A percentile compares a stretch with the other conserved stretches of the same genome.
Evolutionary conservation across 441 rosid genomes (phyloP).

Genomic region (Sinapis alba): DNA sequence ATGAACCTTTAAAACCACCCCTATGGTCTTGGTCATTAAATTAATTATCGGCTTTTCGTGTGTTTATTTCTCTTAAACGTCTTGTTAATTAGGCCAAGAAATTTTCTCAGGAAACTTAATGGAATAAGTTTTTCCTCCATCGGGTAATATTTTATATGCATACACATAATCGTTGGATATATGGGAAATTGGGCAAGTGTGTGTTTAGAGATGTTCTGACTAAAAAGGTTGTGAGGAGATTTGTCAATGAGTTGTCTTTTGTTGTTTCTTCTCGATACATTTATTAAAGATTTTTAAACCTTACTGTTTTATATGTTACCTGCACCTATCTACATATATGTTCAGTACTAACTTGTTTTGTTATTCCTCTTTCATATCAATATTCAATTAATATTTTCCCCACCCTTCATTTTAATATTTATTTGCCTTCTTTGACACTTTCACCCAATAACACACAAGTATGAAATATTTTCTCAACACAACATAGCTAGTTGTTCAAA

Average conservation of each 20-base stretch:
- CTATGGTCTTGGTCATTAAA: conserved; percentile 13
- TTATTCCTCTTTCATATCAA: conserved; percentile 25
- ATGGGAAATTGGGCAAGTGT: conserved; percentile 36
- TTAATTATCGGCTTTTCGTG: conserved; percentile 16
- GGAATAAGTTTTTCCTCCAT: conserved; percentile 2
- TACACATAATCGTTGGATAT: conserved; percentile 6
- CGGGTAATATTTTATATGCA: conserved; percentile 17
- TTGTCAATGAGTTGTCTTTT: conserved; percentile 38
- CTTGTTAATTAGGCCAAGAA: conserved; percentile 1
- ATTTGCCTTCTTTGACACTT: background rate
- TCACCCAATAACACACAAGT: conserved; percentile 2
- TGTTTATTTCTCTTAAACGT: conserved; percentile 4
- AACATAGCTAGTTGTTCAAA: background rate
- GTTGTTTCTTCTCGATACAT: conserved; percentile 32
- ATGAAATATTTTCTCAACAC: background rate
- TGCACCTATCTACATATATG: conserved; percentile 40
- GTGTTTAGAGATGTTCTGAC: conserved; percentile 40
- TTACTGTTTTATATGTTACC: conserved; percentile 38
- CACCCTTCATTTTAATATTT: background rate
- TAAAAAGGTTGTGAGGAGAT: conserved; percentile 36
- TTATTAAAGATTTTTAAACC: conserved; percentile 20
- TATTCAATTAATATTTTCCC: conserved; percentile 8
- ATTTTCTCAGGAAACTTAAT: background rate
- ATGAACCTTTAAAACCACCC: background rate
- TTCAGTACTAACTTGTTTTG: conserved; percentile 33